Evolutionary conservation across 2,329 filamentous ascomycete genomes (phyloP).

Genomic region (Fusarium transvaalense): DNA sequence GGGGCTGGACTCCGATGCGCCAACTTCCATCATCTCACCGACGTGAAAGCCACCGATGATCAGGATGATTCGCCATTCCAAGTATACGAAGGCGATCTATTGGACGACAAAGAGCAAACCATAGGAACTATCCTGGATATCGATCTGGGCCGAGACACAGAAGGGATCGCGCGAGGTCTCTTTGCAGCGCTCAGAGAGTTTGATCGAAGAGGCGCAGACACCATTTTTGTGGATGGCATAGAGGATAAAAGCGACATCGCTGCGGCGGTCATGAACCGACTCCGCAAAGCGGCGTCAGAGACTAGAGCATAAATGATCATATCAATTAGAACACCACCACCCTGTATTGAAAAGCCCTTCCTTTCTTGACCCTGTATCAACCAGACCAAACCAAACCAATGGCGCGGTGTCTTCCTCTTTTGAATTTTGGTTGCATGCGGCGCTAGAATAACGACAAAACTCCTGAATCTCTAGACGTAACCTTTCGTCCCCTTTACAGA

Average conservation of each 20-base stretch:
- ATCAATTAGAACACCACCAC: constrained; percentile 50
- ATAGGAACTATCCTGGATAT: constrained; percentile 73
- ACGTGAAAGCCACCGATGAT: constrained; percentile 43
- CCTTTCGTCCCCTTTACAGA: constrained; percentile 61
- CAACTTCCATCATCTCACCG: constrained; percentile 43
- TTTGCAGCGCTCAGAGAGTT: constrained; percentile 90
- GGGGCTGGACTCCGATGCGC: constrained; percentile 57
- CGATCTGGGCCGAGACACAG: constrained; percentile 76
- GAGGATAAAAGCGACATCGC: constrained; percentile 83
- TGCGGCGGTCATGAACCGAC: constrained; percentile 86
- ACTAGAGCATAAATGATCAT: constrained; percentile 62
- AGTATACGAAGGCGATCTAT: constrained; percentile 58
- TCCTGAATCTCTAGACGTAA: constrained; percentile 39
- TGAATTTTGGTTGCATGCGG: constrained; percentile 44
- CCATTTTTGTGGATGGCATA: constrained; percentile 93
- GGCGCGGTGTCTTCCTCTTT: constrained; percentile 40
- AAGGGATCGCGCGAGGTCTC: constrained; percentile 84
- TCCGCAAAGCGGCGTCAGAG: constrained; percentile 80
- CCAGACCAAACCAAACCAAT: constrained; percentile 41
- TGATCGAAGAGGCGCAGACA: constrained; percentile 81
- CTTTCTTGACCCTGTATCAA: constrained; percentile 36
- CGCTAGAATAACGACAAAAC: constrained; percentile 50
- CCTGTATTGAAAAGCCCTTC: constrained; percentile 41
- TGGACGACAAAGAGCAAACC: constrained; percentile 49
- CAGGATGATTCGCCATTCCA: constrained; percentile 53